A percentile compares a stretch with the other conserved stretches of the same genome.
Conservation (phyloP, 192 early-diverging fungal genomes). For the Linnemannia schmuckeri region DNA sequence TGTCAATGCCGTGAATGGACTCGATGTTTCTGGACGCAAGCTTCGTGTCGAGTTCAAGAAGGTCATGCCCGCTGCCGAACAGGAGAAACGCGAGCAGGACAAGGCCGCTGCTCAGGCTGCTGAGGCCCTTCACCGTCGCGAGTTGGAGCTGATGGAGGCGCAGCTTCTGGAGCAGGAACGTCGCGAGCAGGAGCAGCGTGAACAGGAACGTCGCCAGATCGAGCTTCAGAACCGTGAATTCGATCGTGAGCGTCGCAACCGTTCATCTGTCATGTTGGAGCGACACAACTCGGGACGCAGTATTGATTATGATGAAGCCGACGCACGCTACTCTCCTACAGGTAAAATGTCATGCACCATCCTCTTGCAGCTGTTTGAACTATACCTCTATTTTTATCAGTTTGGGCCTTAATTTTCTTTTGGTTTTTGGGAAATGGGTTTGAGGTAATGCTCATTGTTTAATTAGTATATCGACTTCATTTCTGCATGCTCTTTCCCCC, state of each 20-base stretch:
- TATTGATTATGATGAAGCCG: constrained; percentile 26
- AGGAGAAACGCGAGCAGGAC: constrained; percentile 69
- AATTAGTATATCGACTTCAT: neutral
- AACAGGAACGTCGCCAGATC: constrained; percentile 39
- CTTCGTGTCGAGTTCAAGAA: constrained; percentile 88
- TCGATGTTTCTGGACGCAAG: constrained; percentile 79
- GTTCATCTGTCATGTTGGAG: constrained; percentile 44
- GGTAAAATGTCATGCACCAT: neutral
- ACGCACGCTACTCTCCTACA: constrained; percentile 22
- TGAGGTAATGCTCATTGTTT: neutral
- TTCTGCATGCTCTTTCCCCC: constrained; percentile 8
- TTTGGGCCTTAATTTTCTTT: neutral
- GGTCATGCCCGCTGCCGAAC: constrained; percentile 72
- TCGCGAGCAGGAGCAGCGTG: constrained; percentile 42
- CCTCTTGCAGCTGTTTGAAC: neutral
- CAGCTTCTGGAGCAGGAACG: constrained; percentile 40
- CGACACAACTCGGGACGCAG: constrained; percentile 44
- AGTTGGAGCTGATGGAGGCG: constrained; percentile 50
- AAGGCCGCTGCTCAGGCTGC: constrained; percentile 54
- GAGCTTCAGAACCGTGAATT: constrained; percentile 39
- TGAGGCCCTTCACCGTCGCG: constrained; percentile 61
- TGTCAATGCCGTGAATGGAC: constrained; percentile 77
- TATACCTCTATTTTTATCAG: constrained; percentile 2
- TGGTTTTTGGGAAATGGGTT: neutral
- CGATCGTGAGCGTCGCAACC: constrained; percentile 42